A percentile compares a stretch with the other conserved stretches of the same genome.
These are phyloP conservation scores for Nothopassalora personata DNA, from an alignment of 2,329 filamentous ascomycete species.

Conservation along the genomic window DNA sequence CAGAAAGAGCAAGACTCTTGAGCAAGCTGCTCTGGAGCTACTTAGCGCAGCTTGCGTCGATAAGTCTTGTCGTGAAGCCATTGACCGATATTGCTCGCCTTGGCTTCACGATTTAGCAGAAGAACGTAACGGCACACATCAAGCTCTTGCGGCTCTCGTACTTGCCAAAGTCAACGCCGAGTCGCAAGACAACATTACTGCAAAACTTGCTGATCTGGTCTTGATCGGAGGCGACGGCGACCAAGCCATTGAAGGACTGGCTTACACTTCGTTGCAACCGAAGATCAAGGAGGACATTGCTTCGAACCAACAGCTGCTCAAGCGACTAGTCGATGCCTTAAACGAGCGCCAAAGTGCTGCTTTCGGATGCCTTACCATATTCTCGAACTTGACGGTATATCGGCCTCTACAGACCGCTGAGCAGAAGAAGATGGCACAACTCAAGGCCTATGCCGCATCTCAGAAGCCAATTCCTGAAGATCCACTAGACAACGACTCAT, in stretches of 20 bases:
- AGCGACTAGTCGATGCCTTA: conserved; percentile 62
- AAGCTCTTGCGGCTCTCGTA: conserved; percentile 46
- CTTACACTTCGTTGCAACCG: conserved; percentile 82
- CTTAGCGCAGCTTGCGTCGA: conserved; percentile 90
- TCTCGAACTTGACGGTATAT: conserved; percentile 80
- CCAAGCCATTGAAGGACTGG: conserved; percentile 80
- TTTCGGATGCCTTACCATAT: conserved; percentile 80
- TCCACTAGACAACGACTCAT: conserved; percentile 67
- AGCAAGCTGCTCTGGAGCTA: conserved; percentile 80
- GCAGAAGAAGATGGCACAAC: conserved; percentile 82
- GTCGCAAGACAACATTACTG: conserved; percentile 24
- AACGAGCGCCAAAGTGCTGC: conserved; percentile 46
- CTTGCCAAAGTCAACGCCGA: conserved; percentile 47
- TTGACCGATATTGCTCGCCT: conserved; percentile 75
- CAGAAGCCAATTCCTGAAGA: conserved; percentile 59
- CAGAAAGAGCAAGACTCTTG: conserved; percentile 79
- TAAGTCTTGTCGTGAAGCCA: conserved; percentile 71
- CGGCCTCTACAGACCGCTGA: conserved; percentile 75
- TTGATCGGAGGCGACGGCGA: conserved; percentile 42
- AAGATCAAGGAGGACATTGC: conserved; percentile 77
- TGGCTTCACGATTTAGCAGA: conserved; percentile 82
- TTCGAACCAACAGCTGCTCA: conserved; percentile 62
- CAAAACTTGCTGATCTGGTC: conserved; percentile 28
- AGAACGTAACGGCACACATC: conserved; percentile 26
- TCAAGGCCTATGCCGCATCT: conserved; percentile 91